These are phyloP conservation scores for Epichloe elymi DNA, from an alignment of 2,329 filamentous ascomycete species.

Conservation along the genomic window DNA sequence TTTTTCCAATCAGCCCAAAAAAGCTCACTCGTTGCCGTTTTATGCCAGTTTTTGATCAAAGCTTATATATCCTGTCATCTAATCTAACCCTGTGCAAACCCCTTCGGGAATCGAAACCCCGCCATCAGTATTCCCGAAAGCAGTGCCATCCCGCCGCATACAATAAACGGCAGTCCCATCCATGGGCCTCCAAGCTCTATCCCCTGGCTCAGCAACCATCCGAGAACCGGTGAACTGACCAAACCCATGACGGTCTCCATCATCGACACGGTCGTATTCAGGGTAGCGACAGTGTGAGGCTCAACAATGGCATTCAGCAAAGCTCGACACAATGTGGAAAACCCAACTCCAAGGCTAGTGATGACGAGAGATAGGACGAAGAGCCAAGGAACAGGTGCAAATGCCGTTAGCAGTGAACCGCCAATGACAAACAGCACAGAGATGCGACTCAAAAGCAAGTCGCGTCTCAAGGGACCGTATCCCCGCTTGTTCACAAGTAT, in stretches of 20 bases:
- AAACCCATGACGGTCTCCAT: constrained; percentile 36
- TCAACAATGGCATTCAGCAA: constrained; percentile 41
- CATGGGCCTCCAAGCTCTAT: constrained; percentile 31
- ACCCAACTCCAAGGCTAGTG: constrained; percentile 32
- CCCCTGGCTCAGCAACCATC: constrained; percentile 31
- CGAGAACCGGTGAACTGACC: constrained; percentile 31
- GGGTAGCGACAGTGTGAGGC: constrained; percentile 36
- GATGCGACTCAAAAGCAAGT: constrained; percentile 26
- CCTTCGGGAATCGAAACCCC: constrained; percentile 14
- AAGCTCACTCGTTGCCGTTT: no score
- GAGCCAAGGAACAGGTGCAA: constrained; percentile 21
- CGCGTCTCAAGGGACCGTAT: constrained; percentile 22
- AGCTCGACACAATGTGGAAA: constrained; percentile 29
- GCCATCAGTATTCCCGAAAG: constrained; percentile 19
- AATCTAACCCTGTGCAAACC: constrained; percentile 7
- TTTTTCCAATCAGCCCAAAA: no score
- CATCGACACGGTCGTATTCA: constrained; percentile 39
- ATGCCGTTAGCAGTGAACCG: constrained; percentile 24
- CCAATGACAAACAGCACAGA: constrained; percentile 18
- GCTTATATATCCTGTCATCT: not conserved
- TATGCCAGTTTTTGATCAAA: no score
- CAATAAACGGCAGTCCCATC: constrained; percentile 37
- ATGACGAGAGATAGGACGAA: constrained; percentile 29
- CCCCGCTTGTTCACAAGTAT: constrained; percentile 18
- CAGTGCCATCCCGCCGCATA: constrained; percentile 20